These are phyloP conservation scores for Scedosporium apiospermum DNA, from an alignment of 2,329 filamentous ascomycete species.

Conservation along the genomic window DNA sequence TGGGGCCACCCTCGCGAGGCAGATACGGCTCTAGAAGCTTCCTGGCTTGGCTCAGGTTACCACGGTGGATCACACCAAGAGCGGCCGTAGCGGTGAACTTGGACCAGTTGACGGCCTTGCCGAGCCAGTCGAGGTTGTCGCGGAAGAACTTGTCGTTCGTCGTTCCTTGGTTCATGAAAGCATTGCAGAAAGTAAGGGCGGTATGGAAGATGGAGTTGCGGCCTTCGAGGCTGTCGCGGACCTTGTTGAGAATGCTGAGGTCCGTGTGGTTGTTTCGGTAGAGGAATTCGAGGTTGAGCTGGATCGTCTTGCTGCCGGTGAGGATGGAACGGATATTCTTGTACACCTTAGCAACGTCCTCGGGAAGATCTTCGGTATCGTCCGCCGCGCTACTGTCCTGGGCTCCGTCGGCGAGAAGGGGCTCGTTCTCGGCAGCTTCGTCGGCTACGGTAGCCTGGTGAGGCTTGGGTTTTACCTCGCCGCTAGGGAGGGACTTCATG, in stretches of 20 bases:
- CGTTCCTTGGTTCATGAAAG: constrained; percentile 98
- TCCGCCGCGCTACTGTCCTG: constrained; percentile 31
- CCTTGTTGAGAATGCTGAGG: constrained; percentile 85
- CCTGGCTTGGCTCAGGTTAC: constrained; percentile 85
- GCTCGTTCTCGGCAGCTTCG: constrained; percentile 35
- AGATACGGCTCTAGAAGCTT: constrained; percentile 94
- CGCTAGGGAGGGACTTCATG: constrained; percentile 63
- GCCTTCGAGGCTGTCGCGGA: constrained; percentile 89
- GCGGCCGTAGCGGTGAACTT: constrained; percentile 98
- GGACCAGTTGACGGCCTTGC: constrained; percentile 98
- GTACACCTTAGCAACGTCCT: constrained; percentile 47
- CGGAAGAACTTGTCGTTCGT: constrained; percentile 98
- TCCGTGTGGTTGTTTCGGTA: constrained; percentile 94
- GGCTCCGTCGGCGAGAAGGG: constrained; percentile 44
- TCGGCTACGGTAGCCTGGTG: constrained; percentile 9
- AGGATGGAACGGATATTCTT: constrained; percentile 60
- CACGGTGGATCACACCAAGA: constrained; percentile 90
- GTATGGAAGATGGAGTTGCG: constrained; percentile 98
- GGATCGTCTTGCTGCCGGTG: constrained; percentile 85
- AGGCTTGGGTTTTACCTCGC: constrained; percentile 30
- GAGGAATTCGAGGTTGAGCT: constrained; percentile 90
- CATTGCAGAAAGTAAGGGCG: constrained; percentile 93
- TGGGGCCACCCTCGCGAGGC: constrained; percentile 64
- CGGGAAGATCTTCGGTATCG: constrained; percentile 38
- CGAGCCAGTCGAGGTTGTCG: constrained; percentile 94